Base-by-base conservation (phyloP, 768 basidiomycete species). In the Suillus variegatus region DNA sequence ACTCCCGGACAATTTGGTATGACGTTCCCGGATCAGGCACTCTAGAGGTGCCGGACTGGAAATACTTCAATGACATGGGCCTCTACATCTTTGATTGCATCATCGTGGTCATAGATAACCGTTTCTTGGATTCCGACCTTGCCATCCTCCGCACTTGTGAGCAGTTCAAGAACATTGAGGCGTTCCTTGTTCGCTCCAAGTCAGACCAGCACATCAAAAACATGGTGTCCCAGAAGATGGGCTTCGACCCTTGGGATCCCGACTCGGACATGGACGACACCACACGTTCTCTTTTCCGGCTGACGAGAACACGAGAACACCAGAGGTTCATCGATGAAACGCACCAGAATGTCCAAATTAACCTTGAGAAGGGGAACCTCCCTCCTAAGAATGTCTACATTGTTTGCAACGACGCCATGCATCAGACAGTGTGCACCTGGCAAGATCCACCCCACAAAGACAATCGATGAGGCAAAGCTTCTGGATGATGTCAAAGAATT, bases 271-370 rank as follows among this genome's bases (percentile, higher is more conserved):
- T 32, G 52, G 18, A 32, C 18, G 64, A 38, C 3, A 44, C 64
- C 20, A 35, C 28, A 7, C 43, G 35, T 35, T 60, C n/a, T 41
- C 66, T 38, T 12, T 56, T 32, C 13, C 22, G 16, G 60, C 61
- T 43, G 36, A 62, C 64, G 18, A 67, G 64, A 55, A 44, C 6
- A 6, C 20, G 60, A 20, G 70, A 70, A 16, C 67, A 66, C 1
- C 47, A 54, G 43, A 52, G 69, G 22, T 72, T 69, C 41, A 66
- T 72, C n/a, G 55, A 65, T 38, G 61, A 68, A 40, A 72, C 72
- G 2, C 41, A 62, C 6, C 25, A 61, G 47, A 69, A 49, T 58
- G 58, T 72, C 7, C 58, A 61, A 56, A 43, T 20, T 28, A 63
- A 65, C 61, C 60, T 72, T 35, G 38, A 55, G 40, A 32, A 32